Evolutionary conservation across 257 asterid species (phyloP).

Genomic region (Nicotiana tomentosiformis): DNA sequence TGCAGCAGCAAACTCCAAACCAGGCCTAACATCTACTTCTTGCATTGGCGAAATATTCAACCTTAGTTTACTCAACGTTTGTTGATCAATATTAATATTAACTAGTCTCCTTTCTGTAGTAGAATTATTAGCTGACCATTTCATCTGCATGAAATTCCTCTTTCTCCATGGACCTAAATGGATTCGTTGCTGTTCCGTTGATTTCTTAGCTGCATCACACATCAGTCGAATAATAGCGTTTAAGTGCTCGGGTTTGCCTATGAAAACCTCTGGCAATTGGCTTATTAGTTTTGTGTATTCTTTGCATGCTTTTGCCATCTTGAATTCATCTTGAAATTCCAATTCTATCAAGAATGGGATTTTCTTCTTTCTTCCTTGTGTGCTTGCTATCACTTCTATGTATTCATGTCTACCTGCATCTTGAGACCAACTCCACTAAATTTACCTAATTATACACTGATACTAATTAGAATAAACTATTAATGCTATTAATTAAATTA

Average conservation of each 20-base stretch:
- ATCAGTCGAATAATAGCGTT: slow-evolving; percentile 34
- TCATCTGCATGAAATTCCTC: slow-evolving; percentile 44
- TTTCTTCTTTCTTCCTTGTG: slow-evolving; percentile 37
- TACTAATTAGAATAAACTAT: too few species aligned
- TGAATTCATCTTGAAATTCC: slow-evolving; percentile 46
- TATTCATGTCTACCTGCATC: slow-evolving; percentile 47
- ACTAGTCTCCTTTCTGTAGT: background rate
- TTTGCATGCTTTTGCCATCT: slow-evolving; percentile 44
- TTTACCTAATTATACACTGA: too few species aligned
- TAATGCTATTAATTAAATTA: too few species aligned
- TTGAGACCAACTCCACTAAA: background rate
- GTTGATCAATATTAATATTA: background rate
- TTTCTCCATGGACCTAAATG: slow-evolving; percentile 58
- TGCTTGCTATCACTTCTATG: slow-evolving; percentile 42
- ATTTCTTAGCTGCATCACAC: slow-evolving; percentile 55
- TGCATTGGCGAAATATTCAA: background rate
- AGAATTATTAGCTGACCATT: slow-evolving; percentile 29
- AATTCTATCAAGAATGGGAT: slow-evolving; percentile 37
- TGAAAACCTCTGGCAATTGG: slow-evolving; percentile 36
- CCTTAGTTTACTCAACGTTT: background rate
- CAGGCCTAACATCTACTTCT: background rate
- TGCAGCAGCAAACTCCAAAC: background rate
- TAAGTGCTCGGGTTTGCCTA: slow-evolving; percentile 40
- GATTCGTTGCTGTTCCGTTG: slow-evolving; percentile 32
- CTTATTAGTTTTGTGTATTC: slow-evolving; percentile 33